Base-by-base conservation (phyloP, 768 basidiomycete genomes). In the Tylopilus balloui region DNA sequence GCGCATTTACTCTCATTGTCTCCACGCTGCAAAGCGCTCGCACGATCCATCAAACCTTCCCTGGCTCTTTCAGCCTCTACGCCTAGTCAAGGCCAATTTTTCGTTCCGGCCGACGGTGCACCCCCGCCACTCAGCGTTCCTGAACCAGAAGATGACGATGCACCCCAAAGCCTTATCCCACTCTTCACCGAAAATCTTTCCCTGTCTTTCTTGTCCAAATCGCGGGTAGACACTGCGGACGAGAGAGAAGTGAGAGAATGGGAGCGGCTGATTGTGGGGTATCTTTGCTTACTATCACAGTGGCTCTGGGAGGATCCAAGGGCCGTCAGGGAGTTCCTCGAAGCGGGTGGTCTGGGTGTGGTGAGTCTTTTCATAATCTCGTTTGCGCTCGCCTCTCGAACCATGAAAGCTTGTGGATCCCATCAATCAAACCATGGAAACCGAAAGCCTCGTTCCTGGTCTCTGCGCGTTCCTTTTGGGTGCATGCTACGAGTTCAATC, bases 231-330 rank as follows among this genome's bases (percentile, higher is more conserved):
- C 12, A 7, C 28, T 12, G 72, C 81, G 11, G 74, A 85, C 56
- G 81, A 81, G 32, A 74, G 75, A 38, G 90, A 94, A 58, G 77
- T 80, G 13, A 73, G 86, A 42, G 94, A 96, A 59, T 97, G 93
- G 92, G 92, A 92, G 53, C 76, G 92, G 50, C 72, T 95, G 40
- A 84, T 93, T 60, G 83, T 90, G 8, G 88, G 84, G 0, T 95
- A 97, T 62, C 73, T 98, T 29, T 80, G 81, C 41, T 66, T 96
- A 46, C 74, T 99, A 27, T 76, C 81, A 4, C 91, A 93, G 53
- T 99, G 96, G 96, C 73, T 96, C 7, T 99, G 94, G 94, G 95
- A 98, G 60, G 94, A 96, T 59, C 84, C 93, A 0, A 79, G 75
- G 45, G 85, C 88, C 0, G 92, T 96, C 44, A 77, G 83, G 52